Percentiles rank a stretch among this genome's conserved stretches.
These are phyloP conservation scores for Zasmidium cellare DNA, from an alignment of 2,329 filamentous ascomycete species.

Conservation along the genomic window DNA sequence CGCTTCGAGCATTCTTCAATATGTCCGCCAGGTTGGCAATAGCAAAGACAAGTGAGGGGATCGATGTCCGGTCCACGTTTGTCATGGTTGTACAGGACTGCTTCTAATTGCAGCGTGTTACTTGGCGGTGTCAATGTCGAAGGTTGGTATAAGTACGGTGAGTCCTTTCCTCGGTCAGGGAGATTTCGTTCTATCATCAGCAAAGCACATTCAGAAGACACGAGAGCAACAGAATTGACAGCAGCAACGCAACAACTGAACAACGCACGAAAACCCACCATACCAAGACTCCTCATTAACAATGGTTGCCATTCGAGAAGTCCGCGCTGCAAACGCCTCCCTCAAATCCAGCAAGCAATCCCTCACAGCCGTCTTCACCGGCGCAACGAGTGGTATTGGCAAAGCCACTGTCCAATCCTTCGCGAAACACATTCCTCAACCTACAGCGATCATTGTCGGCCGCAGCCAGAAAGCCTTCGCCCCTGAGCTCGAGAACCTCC, in stretches of 20 bases:
- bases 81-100: neutral
- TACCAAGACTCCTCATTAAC: neutral
- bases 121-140: neutral
- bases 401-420: slow-evolving; percentile 22
- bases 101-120: neutral
- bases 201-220: neutral
- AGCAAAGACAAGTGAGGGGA: neutral
- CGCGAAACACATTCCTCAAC: slow-evolving; percentile 17
- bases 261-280: neutral
- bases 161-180: neutral
- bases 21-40: neutral
- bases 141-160: neutral
- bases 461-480: slow-evolving; percentile 17
- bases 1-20: neutral
- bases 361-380: slow-evolving; percentile 26
- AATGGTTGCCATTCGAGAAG: slow-evolving; percentile 17
- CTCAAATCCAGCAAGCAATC: slow-evolving; percentile 1
- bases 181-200: neutral
- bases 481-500: slow-evolving; percentile 11
- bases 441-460: slow-evolving; percentile 23
- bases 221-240: no score
- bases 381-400: slow-evolving; percentile 28
- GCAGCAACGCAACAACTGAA: no score
- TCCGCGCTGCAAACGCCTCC: slow-evolving; percentile 13
- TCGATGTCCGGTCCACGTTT: neutral